These are phyloP conservation scores for Diospyros lotus DNA, from an alignment of 148 eudicot genomes.

Conservation along the genomic window DNA sequence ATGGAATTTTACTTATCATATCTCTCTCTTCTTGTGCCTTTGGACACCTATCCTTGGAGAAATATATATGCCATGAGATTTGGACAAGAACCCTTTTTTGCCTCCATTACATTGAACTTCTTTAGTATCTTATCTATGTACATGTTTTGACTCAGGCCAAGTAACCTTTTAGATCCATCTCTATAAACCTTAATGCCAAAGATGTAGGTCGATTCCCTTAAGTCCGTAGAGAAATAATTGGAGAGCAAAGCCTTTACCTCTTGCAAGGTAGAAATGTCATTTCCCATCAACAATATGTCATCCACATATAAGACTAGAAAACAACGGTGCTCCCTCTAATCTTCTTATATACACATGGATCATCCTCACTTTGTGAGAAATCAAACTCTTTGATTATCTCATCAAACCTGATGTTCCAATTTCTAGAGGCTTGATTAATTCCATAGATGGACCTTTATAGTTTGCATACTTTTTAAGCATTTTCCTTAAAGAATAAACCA, in stretches of 20 bases:
- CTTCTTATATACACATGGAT: too few relatives aligned
- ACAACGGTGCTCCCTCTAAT: too few relatives aligned
- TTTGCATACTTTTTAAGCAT: background rate
- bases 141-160: background rate
- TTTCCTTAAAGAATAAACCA: background rate
- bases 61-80: background rate
- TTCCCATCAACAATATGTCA: background rate
- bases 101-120: background rate
- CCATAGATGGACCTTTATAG: too few relatives aligned
- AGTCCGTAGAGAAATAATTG: conserved; percentile 2
- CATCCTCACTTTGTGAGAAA: too few relatives aligned
- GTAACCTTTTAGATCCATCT: background rate
- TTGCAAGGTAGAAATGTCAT: background rate
- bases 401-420: too few relatives aligned
- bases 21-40: too few relatives aligned
- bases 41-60: background rate
- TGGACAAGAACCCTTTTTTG: background rate
- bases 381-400: too few relatives aligned
- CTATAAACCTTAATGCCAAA: conserved; percentile 1
- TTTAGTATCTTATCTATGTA: background rate
- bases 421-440: too few relatives aligned
- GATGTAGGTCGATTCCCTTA: background rate
- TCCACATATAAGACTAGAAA: too few relatives aligned
- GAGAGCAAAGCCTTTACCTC: background rate
- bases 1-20: too few relatives aligned